Evolutionary conservation across 2,329 filamentous ascomycete species (phyloP).

Genomic region (Cytospora leucostoma): DNA sequence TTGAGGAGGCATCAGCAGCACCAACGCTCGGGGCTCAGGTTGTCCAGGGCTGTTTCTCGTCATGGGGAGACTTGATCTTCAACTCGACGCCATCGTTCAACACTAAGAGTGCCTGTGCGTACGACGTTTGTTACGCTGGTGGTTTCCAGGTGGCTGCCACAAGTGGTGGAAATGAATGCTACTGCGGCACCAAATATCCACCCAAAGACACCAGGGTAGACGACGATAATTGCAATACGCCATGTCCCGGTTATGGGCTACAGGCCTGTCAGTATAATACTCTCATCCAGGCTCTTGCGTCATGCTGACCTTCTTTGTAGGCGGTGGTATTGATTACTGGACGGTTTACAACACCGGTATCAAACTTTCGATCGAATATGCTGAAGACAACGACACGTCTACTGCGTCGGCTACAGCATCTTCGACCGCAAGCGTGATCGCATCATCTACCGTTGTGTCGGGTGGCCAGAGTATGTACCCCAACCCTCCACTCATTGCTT

Average conservation of each 20-base stretch:
- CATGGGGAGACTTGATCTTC: slow-evolving; percentile 42
- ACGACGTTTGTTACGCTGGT: slow-evolving; percentile 41
- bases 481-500: neutral
- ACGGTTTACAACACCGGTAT: slow-evolving; percentile 55
- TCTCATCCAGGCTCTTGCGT: neutral
- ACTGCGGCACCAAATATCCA: slow-evolving; percentile 72
- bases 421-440: slow-evolving; percentile 17
- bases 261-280: slow-evolving; percentile 58
- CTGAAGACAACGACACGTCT: slow-evolving; percentile 33
- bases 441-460: slow-evolving; percentile 23
- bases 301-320: slow-evolving; percentile 39
- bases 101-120: slow-evolving; percentile 46
- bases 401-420: slow-evolving; percentile 39
- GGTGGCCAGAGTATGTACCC: slow-evolving; percentile 24
- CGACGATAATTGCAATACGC: slow-evolving; percentile 62
- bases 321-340: slow-evolving; percentile 55
- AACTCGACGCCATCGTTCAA: slow-evolving; percentile 37
- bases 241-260: slow-evolving; percentile 63
- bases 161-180: slow-evolving; percentile 64
- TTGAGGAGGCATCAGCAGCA: slow-evolving; percentile 42
- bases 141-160: slow-evolving; percentile 63
- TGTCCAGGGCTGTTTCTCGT: slow-evolving; percentile 55
- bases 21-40: slow-evolving; percentile 43
- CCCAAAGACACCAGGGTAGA: slow-evolving; percentile 54
- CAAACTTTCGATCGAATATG: slow-evolving; percentile 42